phyloP scores from a whole-genome alignment of 768 basidiomycete genomes.

The Sarcomyxa edulis region DNA sequence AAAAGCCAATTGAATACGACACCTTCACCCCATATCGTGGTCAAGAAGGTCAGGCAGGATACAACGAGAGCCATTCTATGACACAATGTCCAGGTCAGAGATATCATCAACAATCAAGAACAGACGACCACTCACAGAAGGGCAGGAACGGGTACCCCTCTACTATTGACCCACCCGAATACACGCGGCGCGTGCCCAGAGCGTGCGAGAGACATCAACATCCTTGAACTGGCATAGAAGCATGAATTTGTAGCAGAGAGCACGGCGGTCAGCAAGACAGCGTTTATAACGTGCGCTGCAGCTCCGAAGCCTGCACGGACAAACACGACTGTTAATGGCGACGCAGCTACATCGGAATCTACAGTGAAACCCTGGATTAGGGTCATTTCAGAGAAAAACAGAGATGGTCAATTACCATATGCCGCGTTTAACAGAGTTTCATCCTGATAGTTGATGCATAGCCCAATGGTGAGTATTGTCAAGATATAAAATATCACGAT shows the following conservation, averaged over 20 bases:
- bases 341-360: constrained; percentile 49
- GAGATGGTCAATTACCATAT: constrained; percentile 24
- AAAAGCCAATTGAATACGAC: constrained; percentile 55
- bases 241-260: constrained; percentile 61
- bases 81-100: constrained; percentile 15
- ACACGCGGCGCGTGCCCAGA: constrained; percentile 58
- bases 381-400: background rate
- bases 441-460: constrained; percentile 59
- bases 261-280: constrained; percentile 61
- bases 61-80: constrained; percentile 41
- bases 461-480: constrained; percentile 59
- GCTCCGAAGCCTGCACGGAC: constrained; percentile 57
- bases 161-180: constrained; percentile 60
- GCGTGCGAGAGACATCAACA: constrained; percentile 57
- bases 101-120: constrained; percentile 18
- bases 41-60: constrained; percentile 46
- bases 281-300: constrained; percentile 59
- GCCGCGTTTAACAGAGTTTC: constrained; percentile 44
- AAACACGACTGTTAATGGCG: constrained; percentile 62
- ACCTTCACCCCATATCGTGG: constrained; percentile 54
- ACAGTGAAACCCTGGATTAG: background rate
- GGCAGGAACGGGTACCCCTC: constrained; percentile 58
- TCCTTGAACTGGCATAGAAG: constrained; percentile 62
- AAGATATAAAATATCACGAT: constrained; percentile 63
- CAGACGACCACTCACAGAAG: constrained; percentile 35